Evolutionary conservation across 2,329 filamentous ascomycete species (phyloP).

Genomic region (Cryphonectria nitschkei): DNA sequence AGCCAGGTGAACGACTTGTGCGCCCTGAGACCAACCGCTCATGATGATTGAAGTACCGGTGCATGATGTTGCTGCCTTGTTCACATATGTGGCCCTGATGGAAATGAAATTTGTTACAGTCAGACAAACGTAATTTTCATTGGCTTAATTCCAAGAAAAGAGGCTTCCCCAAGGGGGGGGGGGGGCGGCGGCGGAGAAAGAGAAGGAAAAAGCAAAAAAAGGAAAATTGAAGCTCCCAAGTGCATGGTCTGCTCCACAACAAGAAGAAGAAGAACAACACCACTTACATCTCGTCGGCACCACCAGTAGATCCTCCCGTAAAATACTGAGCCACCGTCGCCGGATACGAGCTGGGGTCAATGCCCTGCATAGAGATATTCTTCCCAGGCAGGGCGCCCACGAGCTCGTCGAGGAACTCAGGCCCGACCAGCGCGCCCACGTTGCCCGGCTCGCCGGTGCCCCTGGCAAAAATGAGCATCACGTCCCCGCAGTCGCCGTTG

Average conservation of each 20-base stretch:
- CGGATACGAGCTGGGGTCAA: conserved; percentile 31
- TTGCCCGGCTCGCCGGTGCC: conserved; percentile 37
- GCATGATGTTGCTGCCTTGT: conserved; percentile 39
- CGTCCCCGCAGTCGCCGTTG: conserved; percentile 26
- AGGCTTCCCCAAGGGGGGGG: too few relatives aligned
- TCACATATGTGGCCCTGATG: conserved; percentile 39
- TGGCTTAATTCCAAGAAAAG: too few relatives aligned
- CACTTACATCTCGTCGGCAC: conserved; percentile 28
- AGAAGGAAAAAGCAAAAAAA: too few relatives aligned
- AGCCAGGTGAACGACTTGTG: conserved; percentile 38
- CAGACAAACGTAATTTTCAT: not conserved
- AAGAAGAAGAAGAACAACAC: not conserved
- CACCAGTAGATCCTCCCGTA: conserved; percentile 32
- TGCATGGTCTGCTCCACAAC: too few relatives aligned
- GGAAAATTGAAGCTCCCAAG: too few relatives aligned
- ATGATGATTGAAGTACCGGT: conserved; percentile 46
- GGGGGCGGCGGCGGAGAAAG: too few relatives aligned
- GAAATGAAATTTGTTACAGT: not conserved
- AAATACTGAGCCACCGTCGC: conserved; percentile 33
- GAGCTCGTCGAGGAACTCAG: conserved; percentile 34
- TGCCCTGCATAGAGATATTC: conserved; percentile 34
- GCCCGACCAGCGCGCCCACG: conserved; percentile 35
- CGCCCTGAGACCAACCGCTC: conserved; percentile 43
- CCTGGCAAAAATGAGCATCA: conserved; percentile 37
- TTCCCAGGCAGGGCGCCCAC: conserved; percentile 24